Conservation (phyloP, 768 basidiomycete species). For the Leccinum sublutescens region DNA sequence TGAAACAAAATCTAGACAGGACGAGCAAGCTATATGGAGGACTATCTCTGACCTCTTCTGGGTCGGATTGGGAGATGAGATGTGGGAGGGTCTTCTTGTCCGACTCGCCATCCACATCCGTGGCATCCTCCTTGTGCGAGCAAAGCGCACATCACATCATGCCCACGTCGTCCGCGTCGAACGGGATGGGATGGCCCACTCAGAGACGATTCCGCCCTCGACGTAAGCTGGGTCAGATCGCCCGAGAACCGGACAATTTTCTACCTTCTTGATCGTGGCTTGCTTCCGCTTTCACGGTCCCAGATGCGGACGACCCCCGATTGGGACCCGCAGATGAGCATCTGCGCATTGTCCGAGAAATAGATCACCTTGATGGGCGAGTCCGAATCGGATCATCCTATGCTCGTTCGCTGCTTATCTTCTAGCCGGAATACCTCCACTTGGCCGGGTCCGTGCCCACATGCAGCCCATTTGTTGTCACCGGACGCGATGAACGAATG, state of each 20-base stretch:
- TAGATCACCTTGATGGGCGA: constrained; percentile 1
- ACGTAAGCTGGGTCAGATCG: constrained; percentile 5
- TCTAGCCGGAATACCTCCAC: constrained; percentile 5
- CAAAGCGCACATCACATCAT: background rate
- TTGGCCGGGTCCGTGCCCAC: constrained; percentile 2
- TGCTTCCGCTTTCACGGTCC: constrained; percentile 17
- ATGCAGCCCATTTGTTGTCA: constrained; percentile 7
- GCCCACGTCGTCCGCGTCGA: background rate
- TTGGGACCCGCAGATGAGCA: constrained; percentile 19
- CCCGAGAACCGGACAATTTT: constrained; percentile 10
- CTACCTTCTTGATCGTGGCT: constrained; percentile 2
- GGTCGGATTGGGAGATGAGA: too few relatives aligned
- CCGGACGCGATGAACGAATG: constrained; percentile 2
- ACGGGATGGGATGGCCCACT: constrained; percentile 6
- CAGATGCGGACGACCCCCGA: constrained; percentile 18
- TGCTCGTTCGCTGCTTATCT: background rate
- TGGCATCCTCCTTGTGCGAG: background rate
- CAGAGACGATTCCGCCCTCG: constrained; percentile 6
- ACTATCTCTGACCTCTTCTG: background rate
- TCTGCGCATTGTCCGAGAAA: constrained; percentile 17
- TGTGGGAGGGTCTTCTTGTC: background rate
- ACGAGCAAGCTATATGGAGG: constrained; percentile 31
- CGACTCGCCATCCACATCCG: background rate
- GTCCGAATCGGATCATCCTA: background rate
- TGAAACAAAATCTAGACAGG: constrained; percentile 29